These are phyloP conservation scores for Chondrus crispus DNA, from an alignment of 23 red algal species.

Conservation along the genomic window DNA sequence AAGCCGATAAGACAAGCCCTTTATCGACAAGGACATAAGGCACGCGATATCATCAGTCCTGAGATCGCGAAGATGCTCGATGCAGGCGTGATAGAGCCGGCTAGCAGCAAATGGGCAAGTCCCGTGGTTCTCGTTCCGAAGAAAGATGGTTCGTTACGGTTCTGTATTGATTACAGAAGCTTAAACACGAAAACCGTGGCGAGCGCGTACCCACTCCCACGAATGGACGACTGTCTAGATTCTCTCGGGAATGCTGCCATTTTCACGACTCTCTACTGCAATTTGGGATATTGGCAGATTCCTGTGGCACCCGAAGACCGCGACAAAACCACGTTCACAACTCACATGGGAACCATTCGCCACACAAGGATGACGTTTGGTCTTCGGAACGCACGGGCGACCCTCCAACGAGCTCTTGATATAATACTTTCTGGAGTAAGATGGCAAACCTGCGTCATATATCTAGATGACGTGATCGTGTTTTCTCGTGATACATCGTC, in stretches of 20 bases:
- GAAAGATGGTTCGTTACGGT: background rate
- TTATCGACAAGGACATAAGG: background rate
- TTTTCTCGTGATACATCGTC: slow-evolving; percentile 1
- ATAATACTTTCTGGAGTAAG: slow-evolving; percentile 14
- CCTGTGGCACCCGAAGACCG: background rate
- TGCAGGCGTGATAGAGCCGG: slow-evolving; percentile 3
- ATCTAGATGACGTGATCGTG: slow-evolving; percentile 45
- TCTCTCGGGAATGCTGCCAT: slow-evolving; percentile 9
- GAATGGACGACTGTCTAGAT: slow-evolving; percentile 47
- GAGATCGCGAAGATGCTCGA: background rate
- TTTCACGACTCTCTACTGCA: slow-evolving; percentile 7
- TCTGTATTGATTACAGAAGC: slow-evolving; percentile 30
- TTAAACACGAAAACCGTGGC: background rate
- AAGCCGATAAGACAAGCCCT: background rate
- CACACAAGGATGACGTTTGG: slow-evolving; percentile 40
- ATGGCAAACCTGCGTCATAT: slow-evolving; percentile 26
- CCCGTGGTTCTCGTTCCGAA: slow-evolving; percentile 10
- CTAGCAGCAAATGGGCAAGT: background rate
- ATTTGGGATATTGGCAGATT: slow-evolving; percentile 10
- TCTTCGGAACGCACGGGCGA: slow-evolving; percentile 34
- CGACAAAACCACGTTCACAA: background rate
- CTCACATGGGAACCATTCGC: background rate
- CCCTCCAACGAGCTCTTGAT: slow-evolving; percentile 56
- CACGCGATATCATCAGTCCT: background rate
- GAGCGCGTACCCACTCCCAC: background rate